Conservation (phyloP, 805 yeast species). For the Dipodascopsis uninucleata region DNA sequence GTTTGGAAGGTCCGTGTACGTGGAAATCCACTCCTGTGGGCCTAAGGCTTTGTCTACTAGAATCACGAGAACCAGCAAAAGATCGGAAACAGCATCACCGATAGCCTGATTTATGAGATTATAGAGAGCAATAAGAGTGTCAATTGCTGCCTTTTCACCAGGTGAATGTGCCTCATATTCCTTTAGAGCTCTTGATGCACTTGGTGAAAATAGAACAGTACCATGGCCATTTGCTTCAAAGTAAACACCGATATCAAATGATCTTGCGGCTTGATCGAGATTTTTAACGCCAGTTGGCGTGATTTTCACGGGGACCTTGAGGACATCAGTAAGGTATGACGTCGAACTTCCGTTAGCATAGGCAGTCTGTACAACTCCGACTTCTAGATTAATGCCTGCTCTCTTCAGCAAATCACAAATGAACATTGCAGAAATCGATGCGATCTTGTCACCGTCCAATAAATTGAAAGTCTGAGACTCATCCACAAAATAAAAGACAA, state of each 20-base stretch:
- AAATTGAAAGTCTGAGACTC: slow-evolving; percentile 37
- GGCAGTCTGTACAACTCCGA: slow-evolving; percentile 96
- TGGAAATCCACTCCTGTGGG: slow-evolving; percentile 69
- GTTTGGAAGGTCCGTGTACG: slow-evolving; percentile 85
- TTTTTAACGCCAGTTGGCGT: slow-evolving; percentile 97
- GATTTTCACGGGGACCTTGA: slow-evolving; percentile 75
- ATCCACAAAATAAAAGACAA: slow-evolving; percentile 60
- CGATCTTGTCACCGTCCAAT: slow-evolving; percentile 90
- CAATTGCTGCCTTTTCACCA: slow-evolving; percentile 48
- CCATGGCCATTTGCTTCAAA: slow-evolving; percentile 99
- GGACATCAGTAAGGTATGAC: slow-evolving; percentile 53
- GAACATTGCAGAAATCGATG: slow-evolving; percentile 74
- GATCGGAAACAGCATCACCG: slow-evolving; percentile 97
- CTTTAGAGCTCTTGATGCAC: slow-evolving; percentile 42
- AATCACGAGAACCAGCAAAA: slow-evolving; percentile 70
- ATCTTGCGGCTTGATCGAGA: slow-evolving; percentile 82
- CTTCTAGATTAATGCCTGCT: slow-evolving; percentile 41
- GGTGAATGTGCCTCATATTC: slow-evolving; percentile 40
- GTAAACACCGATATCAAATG: slow-evolving; percentile 84
- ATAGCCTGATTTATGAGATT: slow-evolving; percentile 89
- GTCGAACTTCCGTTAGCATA: slow-evolving; percentile 96
- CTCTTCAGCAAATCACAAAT: slow-evolving; percentile 52
- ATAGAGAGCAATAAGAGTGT: slow-evolving; percentile 56
- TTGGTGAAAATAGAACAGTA: slow-evolving; percentile 75
- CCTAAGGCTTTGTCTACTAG: slow-evolving; percentile 52